phyloP scores from a whole-genome alignment of 441 rosid species.

The Gossypium laxum region DNA sequence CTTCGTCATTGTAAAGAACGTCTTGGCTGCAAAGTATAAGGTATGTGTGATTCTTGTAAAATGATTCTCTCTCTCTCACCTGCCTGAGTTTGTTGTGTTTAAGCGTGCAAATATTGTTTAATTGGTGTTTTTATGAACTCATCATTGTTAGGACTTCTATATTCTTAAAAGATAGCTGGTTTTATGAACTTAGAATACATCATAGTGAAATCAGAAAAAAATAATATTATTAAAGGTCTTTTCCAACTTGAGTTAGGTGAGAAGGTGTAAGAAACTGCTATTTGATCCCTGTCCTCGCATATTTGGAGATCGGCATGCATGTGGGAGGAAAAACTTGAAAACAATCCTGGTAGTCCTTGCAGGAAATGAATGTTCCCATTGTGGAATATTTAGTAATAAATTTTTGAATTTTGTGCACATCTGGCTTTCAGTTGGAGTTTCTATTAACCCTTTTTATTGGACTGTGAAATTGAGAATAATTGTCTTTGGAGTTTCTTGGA shows the following conservation, averaged over 20 bases:
- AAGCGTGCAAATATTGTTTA: not conserved
- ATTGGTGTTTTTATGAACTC: not conserved
- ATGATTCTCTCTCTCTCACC: not conserved
- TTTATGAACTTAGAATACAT: not conserved
- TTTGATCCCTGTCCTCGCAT: not conserved
- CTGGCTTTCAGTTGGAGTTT: not conserved
- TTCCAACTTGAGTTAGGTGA: not conserved
- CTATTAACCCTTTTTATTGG: not conserved
- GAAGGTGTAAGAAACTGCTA: not conserved
- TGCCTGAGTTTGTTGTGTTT: not conserved
- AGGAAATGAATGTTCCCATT: not conserved
- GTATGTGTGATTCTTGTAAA: constrained; percentile 36
- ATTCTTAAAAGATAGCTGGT: not conserved
- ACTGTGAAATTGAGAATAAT: not conserved
- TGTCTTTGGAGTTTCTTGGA: not conserved
- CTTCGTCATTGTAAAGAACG: constrained; percentile 82
- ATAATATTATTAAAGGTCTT: not conserved
- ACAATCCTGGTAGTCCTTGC: not conserved
- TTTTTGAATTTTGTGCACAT: not conserved
- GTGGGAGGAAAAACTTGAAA: not conserved
- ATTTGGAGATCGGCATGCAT: not conserved
- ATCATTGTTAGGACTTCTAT: not conserved
- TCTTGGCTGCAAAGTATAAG: constrained; percentile 94
- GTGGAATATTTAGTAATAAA: not conserved
- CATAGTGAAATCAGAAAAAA: not conserved